Percentiles rank a stretch among this genome's conserved stretches.
Conservation (phyloP, 495 filamentous ascomycete genomes). For the Aspergillus bridgeri region DNA sequence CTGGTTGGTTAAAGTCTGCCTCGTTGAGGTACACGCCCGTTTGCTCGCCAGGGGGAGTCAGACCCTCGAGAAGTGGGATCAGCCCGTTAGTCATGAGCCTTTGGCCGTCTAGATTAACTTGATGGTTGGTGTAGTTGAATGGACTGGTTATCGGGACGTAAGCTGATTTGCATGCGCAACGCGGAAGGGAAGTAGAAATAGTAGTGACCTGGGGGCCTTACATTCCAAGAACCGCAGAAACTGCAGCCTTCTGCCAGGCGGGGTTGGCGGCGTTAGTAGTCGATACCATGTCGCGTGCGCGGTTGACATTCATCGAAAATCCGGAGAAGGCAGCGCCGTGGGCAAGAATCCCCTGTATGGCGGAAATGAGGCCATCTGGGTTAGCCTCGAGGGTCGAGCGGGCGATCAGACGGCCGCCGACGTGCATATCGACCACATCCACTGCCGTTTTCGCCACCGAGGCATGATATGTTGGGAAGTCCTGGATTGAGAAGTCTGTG, state of each 20-base stretch:
- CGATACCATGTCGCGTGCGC: conserved; percentile 28
- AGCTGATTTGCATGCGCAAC: too few relatives aligned
- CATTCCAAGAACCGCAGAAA: too few relatives aligned
- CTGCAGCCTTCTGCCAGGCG: conserved; percentile 25
- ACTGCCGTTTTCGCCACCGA: background rate
- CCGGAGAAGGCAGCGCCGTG: background rate
- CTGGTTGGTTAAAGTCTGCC: conserved; percentile 49
- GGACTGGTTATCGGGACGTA: too few relatives aligned
- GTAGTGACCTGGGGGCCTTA: too few relatives aligned
- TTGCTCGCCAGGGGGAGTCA: background rate
- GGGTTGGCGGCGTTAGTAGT: conserved; percentile 44
- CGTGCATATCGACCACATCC: conserved; percentile 40
- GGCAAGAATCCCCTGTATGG: conserved; percentile 1
- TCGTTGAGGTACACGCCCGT: conserved; percentile 18
- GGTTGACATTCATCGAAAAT: background rate
- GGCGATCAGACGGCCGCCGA: conserved; percentile 55
- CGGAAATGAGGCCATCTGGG: background rate
- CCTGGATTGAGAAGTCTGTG: background rate
- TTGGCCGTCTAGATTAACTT: too few relatives aligned
- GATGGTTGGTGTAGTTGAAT: too few relatives aligned
- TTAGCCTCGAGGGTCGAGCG: conserved; percentile 36
- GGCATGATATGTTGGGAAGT: background rate
- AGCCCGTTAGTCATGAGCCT: conserved; percentile 13
- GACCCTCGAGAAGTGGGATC: conserved; percentile 5
- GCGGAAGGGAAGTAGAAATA: too few relatives aligned